Evolutionary conservation across 169 alveolate genomes (phyloP), one percentile per base, ranked within the genome.

Genomic region (Plasmodium gallinaceum): DNA sequence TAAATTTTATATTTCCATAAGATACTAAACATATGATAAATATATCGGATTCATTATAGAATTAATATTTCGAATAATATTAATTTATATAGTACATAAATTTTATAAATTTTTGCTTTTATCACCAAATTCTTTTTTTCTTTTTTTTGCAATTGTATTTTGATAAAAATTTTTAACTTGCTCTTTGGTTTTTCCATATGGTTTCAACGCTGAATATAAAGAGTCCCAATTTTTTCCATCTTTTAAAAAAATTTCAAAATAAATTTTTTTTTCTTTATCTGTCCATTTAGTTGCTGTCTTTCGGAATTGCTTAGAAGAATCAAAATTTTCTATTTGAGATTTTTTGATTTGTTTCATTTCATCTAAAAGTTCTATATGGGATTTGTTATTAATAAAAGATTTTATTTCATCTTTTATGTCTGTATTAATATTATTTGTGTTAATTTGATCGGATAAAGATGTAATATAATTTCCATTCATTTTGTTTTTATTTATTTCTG

Each of bases 221-320:
- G 90, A 54, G 20, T 48, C 75, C 94, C 94, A 90, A 65, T 90
- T 89, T 65, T 90, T 90, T 48, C 94, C 94, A 24, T 90, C 85
- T 39, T 45, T 48, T 42, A 58, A 61, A 58, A 70, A 85, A 1
- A 86, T 54, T 18, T 54, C 70, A 20, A 60, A 73, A 66, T 90
- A 90, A 43, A 71, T 83, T 66, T 73, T 64, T 65, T 90, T 90
- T 73, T 90, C 94, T 37, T 74, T 68, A 42, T 64, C 76, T 12
- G 94, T 90, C 94, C 94, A 90, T 57, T 83, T 83, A 10, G 88
- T 85, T 20, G 91, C 91, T 2, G 64, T 90, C 22, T 78, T 90
- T 69, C 90, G 72, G 39, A 58, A 43, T 24, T 68, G 57, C 16
- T 66, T 73, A 14, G 85, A 68, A n/a, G 48, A 66, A 16, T 78